Evolutionary conservation across 192 early-diverging fungal species (phyloP).

Genomic region (Lunasporangiospora selenospora): DNA sequence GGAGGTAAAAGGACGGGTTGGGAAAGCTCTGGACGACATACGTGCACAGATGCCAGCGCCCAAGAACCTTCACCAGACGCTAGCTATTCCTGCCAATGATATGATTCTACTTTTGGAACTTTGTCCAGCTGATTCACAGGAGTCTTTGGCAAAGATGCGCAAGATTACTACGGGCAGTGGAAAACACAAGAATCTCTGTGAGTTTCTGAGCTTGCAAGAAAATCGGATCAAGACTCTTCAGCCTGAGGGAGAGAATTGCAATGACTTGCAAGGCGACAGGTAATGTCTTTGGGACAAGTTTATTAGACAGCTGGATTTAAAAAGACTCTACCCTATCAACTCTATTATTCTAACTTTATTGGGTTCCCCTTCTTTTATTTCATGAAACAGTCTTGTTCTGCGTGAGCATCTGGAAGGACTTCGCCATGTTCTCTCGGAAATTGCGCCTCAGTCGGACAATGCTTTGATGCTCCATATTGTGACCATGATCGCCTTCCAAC

Average conservation of each 20-base stretch:
- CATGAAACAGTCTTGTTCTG: too few species aligned
- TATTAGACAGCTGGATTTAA: too few species aligned
- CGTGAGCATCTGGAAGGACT: constrained; percentile 22
- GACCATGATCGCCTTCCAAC: constrained; percentile 30
- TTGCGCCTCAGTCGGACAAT: constrained; percentile 10
- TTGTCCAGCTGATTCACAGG: not conserved
- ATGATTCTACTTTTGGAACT: not conserved
- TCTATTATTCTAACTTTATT: too few species aligned
- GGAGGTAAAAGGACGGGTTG: too few species aligned
- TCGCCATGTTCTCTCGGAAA: not conserved
- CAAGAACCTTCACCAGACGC: not conserved
- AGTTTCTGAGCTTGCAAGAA: too few species aligned
- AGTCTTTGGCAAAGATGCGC: constrained; percentile 15
- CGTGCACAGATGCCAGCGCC: not conserved
- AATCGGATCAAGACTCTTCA: too few species aligned
- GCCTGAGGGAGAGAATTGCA: too few species aligned
- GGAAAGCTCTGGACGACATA: too few species aligned
- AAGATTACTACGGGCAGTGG: constrained; percentile 28
- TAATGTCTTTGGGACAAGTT: too few species aligned
- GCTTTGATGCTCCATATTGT: constrained; percentile 43
- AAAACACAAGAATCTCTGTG: constrained; percentile 33
- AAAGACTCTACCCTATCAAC: too few species aligned
- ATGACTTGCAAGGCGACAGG: too few species aligned
- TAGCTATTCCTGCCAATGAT: constrained; percentile 11
- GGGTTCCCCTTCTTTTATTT: too few species aligned